phyloP scores from a whole-genome alignment of 1,284 basidiomycete genomes.

The Afroboletus lepidellus region DNA sequence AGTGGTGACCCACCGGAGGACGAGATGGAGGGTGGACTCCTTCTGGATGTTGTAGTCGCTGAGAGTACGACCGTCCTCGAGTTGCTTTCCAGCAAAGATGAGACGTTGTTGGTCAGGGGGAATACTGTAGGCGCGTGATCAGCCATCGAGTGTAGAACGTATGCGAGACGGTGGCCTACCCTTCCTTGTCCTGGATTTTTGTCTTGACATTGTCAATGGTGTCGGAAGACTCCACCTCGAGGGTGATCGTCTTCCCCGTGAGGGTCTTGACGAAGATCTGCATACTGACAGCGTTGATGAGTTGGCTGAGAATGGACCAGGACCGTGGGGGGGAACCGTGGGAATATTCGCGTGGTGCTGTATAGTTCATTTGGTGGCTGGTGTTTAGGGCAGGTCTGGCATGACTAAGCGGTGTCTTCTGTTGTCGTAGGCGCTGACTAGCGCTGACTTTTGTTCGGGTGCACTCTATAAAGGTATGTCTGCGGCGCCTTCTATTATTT shows the following conservation, averaged over 20 bases:
- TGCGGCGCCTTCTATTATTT: not conserved
- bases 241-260: conserved; percentile 98
- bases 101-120: conserved; percentile 27
- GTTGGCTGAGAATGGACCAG: not conserved
- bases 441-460: not conserved
- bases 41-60: conserved; percentile 99
- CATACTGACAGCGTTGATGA: conserved; percentile 49
- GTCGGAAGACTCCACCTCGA: conserved; percentile 95
- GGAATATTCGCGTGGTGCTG: conserved; percentile 32
- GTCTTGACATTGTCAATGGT: conserved; percentile 26
- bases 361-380: conserved; percentile 49
- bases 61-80: conserved; percentile 94
- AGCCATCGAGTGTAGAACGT: not conserved
- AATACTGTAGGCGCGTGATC: conserved; percentile 12
- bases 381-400: conserved; percentile 29
- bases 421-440: not conserved
- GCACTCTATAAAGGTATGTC: conserved; percentile 20
- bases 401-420: conserved; percentile 4
- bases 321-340: conserved; percentile 22
- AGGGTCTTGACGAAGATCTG: conserved; percentile 96
- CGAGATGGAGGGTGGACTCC: conserved; percentile 96
- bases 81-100: conserved; percentile 37
- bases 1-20: conserved; percentile 72
- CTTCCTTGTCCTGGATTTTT: conserved; percentile 69
- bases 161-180: conserved; percentile 45